Percentiles rank a stretch among this genome's conserved stretches.
Evolutionary conservation across 331 rosid species (phyloP).

Genomic region (Pyracantha coccinea): DNA sequence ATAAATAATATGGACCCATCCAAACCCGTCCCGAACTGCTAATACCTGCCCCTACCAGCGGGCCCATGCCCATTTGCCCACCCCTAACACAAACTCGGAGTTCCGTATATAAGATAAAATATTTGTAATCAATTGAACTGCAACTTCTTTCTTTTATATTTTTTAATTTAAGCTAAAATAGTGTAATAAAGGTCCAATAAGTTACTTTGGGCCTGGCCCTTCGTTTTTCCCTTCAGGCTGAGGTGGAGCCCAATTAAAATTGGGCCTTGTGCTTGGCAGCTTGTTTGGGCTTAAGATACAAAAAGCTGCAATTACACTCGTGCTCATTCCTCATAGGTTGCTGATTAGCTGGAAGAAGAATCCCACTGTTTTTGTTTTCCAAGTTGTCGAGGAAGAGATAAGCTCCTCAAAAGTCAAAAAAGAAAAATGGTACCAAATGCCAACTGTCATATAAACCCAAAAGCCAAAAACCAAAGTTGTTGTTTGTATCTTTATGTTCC

Average conservation of each 20-base stretch:
- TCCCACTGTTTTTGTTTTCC: neutral
- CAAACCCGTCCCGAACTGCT: rapidly evolving
- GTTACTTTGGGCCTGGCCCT: too few species aligned
- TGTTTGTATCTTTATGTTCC: neutral
- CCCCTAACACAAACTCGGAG: neutral
- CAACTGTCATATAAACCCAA: neutral
- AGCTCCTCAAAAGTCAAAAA: neutral
- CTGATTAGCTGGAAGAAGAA: neutral
- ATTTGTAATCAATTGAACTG: too few species aligned
- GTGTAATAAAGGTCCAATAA: too few species aligned
- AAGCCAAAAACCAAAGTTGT: neutral
- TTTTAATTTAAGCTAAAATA: too few species aligned
- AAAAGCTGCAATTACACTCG: neutral
- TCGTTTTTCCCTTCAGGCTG: too few species aligned
- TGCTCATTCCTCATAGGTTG: neutral
- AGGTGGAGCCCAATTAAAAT: too few species aligned
- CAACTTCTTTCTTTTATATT: too few species aligned
- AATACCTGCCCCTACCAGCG: rapidly evolving
- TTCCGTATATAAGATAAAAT: too few species aligned
- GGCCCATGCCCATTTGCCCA: neutral
- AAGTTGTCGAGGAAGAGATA: neutral
- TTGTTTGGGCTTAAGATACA: too few species aligned
- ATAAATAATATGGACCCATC: too few species aligned
- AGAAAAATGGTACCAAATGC: neutral
- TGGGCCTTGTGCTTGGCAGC: too few species aligned